phyloP scores from a whole-genome alignment of 2,329 filamentous ascomycete species.

The Cryphonectria nitschkei region DNA sequence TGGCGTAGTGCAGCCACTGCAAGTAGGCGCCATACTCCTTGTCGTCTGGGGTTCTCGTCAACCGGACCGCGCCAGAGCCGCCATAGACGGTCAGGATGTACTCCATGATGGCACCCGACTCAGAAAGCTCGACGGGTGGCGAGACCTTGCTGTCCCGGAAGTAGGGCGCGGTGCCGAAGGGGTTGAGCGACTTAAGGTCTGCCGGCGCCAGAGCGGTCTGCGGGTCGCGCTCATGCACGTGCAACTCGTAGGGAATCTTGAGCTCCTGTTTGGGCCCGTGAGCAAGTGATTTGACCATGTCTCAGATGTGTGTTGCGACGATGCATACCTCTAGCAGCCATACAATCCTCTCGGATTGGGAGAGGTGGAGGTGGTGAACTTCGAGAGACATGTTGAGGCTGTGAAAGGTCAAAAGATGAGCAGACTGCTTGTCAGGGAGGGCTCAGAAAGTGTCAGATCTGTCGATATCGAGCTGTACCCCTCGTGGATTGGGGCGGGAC shows the following conservation, averaged over 20 bases:
- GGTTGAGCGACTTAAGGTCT: constrained; percentile 49
- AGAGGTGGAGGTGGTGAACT: constrained; percentile 58
- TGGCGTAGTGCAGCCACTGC: constrained; percentile 66
- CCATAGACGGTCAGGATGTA: constrained; percentile 56
- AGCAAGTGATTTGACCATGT: neutral
- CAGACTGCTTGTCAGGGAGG: neutral
- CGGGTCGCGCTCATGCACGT: constrained; percentile 39
- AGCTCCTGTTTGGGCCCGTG: constrained; percentile 49
- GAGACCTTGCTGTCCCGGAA: constrained; percentile 59
- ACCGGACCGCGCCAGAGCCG: constrained; percentile 9
- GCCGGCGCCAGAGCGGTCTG: constrained; percentile 37
- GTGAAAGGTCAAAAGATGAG: neutral
- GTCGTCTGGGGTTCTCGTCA: constrained; percentile 51
- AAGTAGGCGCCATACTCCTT: constrained; percentile 62
- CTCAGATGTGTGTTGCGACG: neutral
- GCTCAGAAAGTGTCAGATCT: neutral
- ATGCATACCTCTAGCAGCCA: constrained; percentile 62
- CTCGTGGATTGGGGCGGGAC: neutral
- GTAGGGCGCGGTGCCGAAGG: constrained; percentile 60
- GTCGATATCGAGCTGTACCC: neutral
- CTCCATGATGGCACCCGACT: constrained; percentile 63
- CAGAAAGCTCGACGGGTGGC: constrained; percentile 47
- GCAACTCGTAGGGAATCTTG: constrained; percentile 51
- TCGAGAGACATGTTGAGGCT: constrained; percentile 37
- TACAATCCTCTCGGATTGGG: constrained; percentile 66